Conservation (phyloP, 148 eudicot species). For the Rhododendron simsii region DNA sequence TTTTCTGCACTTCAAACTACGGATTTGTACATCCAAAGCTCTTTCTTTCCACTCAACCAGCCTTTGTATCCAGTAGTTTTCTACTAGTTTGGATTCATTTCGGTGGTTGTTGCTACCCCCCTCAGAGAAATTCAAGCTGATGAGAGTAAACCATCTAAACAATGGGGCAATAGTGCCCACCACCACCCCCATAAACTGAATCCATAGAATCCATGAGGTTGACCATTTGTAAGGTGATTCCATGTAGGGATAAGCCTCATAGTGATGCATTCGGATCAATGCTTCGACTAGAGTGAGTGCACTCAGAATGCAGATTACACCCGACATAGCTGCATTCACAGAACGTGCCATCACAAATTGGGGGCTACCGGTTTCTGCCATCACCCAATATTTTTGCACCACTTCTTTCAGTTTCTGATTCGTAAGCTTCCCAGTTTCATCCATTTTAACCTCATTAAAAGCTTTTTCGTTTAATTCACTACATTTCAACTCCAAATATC, state of each 20-base stretch:
- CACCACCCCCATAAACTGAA: constrained; percentile 18
- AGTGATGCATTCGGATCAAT: not conserved
- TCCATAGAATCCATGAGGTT: not conserved
- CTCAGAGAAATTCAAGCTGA: not conserved
- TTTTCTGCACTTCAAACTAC: not conserved
- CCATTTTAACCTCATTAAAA: no score
- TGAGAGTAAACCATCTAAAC: constrained; percentile 20
- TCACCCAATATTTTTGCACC: constrained; percentile 22
- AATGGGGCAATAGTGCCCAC: constrained; percentile 22
- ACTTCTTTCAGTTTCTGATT: constrained; percentile 9
- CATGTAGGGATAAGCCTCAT: no score
- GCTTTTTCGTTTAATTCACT: not conserved
- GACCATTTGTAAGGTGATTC: constrained; percentile 24
- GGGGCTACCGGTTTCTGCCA: constrained; percentile 26
- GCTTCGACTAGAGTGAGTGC: constrained; percentile 15
- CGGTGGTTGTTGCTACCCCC: not conserved
- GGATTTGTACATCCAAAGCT: not conserved
- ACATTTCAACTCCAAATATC: constrained; percentile 11
- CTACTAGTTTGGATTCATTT: constrained; percentile 5
- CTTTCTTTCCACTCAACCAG: constrained; percentile 18
- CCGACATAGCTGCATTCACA: constrained; percentile 8
- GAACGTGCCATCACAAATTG: constrained; percentile 32
- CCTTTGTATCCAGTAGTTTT: constrained; percentile 24
- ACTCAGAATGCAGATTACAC: constrained; percentile 8
- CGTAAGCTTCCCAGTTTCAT: not conserved